phyloP scores from a whole-genome alignment of 2,329 filamentous ascomycete species.

The Penicillium nordicum region DNA sequence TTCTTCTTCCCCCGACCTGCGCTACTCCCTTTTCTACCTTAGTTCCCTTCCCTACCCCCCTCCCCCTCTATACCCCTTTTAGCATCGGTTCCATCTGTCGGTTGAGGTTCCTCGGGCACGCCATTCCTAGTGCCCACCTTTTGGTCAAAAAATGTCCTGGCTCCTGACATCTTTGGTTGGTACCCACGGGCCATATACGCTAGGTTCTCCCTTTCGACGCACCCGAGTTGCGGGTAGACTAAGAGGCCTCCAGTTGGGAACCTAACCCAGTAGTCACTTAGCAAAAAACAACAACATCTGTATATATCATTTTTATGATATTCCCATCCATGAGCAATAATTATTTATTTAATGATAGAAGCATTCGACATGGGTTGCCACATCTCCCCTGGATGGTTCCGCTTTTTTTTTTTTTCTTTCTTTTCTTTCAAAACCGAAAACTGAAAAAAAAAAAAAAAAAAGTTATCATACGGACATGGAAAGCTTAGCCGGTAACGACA shows the following conservation, averaged over 20 bases:
- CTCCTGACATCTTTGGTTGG: conserved; percentile 27
- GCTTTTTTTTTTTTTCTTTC: conserved; percentile 10
- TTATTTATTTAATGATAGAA: conserved; percentile 4
- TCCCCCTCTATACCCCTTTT: conserved; percentile 11
- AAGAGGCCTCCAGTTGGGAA: conserved; percentile 21
- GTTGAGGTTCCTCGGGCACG: conserved; percentile 36
- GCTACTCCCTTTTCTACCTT: conserved; percentile 34
- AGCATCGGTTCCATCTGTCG: conserved; percentile 16
- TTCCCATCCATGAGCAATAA: background rate
- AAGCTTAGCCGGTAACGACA: conserved; percentile 19
- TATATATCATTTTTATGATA: background rate
- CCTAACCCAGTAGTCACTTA: conserved; percentile 17
- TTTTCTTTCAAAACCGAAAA: background rate
- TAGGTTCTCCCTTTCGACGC: conserved; percentile 32
- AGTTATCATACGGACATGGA: conserved; percentile 18
- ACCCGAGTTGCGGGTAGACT: conserved; percentile 37
- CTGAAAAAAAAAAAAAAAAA: background rate
- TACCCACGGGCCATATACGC: conserved; percentile 32
- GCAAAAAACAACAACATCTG: conserved; percentile 16
- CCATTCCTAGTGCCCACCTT: conserved; percentile 23
- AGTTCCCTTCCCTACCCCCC: conserved; percentile 22
- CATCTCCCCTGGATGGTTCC: conserved; percentile 10
- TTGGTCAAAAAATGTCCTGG: too few relatives aligned
- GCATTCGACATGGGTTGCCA: conserved; percentile 19
- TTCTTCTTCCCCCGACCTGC: conserved; percentile 35